These are phyloP conservation scores for Aspergillus sparsus DNA, from an alignment of 495 filamentous ascomycete genomes.

Conservation along the genomic window DNA sequence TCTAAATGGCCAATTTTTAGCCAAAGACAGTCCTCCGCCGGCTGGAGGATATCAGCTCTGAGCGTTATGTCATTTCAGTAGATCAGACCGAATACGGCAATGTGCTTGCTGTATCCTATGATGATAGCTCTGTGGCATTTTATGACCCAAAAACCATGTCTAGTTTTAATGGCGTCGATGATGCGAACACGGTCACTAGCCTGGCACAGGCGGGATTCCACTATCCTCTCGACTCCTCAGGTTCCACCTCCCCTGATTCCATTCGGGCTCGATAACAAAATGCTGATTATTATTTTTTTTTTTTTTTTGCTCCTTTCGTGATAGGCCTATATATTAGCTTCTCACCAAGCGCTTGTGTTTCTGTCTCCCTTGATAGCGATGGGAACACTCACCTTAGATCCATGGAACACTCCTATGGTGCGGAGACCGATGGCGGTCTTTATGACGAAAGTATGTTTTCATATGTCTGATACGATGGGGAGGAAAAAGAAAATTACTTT, in stretches of 20 bases:
- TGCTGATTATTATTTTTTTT: too few relatives aligned
- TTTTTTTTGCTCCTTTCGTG: background rate
- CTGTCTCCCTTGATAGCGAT: constrained; percentile 64
- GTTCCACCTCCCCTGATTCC: constrained; percentile 23
- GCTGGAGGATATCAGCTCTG: constrained; percentile 62
- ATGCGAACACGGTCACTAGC: constrained; percentile 63
- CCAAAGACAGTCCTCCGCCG: constrained; percentile 61
- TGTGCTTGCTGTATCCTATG: constrained; percentile 66
- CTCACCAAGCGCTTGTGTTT: constrained; percentile 72
- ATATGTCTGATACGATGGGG: background rate
- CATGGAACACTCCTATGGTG: constrained; percentile 56
- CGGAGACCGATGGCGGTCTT: constrained; percentile 29
- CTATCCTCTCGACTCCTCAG: constrained; percentile 46
- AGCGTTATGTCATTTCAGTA: constrained; percentile 69
- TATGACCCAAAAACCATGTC: constrained; percentile 71
- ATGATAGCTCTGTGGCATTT: constrained; percentile 77
- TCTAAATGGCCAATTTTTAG: constrained; percentile 37
- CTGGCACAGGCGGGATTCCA: constrained; percentile 72
- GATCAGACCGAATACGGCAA: constrained; percentile 65
- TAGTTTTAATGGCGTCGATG: constrained; percentile 60
- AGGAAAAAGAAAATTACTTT: background rate
- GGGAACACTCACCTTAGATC: constrained; percentile 62
- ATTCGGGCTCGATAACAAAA: too few relatives aligned
- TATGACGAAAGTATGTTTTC: constrained; percentile 45
- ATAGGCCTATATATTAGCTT: constrained; percentile 66